Base-by-base conservation (phyloP, 768 basidiomycete species). In the Phaeotremella fagi region DNA sequence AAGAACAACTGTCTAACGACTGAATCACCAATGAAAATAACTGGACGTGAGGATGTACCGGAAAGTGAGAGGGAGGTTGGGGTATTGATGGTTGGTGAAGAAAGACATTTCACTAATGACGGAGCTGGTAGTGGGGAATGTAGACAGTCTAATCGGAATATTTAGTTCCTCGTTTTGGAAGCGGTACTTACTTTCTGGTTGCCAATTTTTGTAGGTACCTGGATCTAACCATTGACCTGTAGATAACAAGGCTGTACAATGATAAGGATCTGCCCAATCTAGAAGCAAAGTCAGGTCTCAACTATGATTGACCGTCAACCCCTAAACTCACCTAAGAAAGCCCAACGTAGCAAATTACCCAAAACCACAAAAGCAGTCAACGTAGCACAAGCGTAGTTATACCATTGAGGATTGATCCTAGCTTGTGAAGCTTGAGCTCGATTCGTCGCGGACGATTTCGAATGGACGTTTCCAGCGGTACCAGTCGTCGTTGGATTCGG, bases 1-100 rank as follows among this genome's bases (percentile, higher is more conserved):
- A 87, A 91, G 76, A 86, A 94, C 15, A 91, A 77, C 49, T 81
- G 80, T 44, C 90, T 79, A 14, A 87, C 85, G 28, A 86, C 82
- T 16, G 88, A 91, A 72, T 95, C 90, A 18, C 90, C 90, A 36
- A 87, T 76, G 68, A 94, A 94, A 35, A 86, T 77, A 31, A 90
- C 75, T 16, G 47, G 54, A 6, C 80, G 80, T 58, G 38, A 41
- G 20, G 38, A 41, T 41, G 20, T 6, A 20, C 5, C 25, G n/a
- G n/a, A n/a, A n/a, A n/a, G n/a, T 27, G 31, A 38, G 14, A 36
- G 50, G 15, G 24, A 24, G 7, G 37, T 41, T 24, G 54, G 54
- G 7, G 55, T 60, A 26, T 60, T 55, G 33, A 38, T 35, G n/a
- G 54, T 52, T 7, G 60, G 48, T 3, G 43, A 27, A 4, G 56